Base-by-base conservation (phyloP, 495 filamentous ascomycete species). In the Filosporella fistucella region DNA sequence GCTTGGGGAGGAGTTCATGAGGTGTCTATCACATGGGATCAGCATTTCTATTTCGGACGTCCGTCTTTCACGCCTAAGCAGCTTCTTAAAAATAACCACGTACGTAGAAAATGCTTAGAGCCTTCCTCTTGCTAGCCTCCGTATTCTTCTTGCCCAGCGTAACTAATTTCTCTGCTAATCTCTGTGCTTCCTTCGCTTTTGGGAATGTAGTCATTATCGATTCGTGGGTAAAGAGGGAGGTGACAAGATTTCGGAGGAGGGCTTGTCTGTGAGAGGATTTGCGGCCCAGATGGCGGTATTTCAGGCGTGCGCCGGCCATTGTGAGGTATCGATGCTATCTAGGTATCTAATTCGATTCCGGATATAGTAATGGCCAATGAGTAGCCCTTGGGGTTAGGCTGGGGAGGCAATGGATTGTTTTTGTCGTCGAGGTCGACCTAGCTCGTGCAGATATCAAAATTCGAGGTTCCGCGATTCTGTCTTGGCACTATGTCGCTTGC, bases 101-200 rank as follows among this genome's bases (percentile, higher is more conserved):
- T 80, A 97, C 93, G 56, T 78, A 98, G 63, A 98, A 81, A 59
- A 88, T 89, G 35, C 74, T 74, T 52, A 82, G 61, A 11, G 87
- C 89, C 42, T 73, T 76, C 56, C 75, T 66, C 58, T 77, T 72
- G 40, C 81, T 79, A 1, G 85, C 82, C 52, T 91, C 82, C 18
- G 89, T 89, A 65, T 95, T 88, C 70, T 81, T 81, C 76, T 98
- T 98, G 30, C 82, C 91, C 51, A 95, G 68, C 9, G 91, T 96
- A 55, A 98, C 89, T 49, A 96, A 75, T 71, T 91, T 89, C 60
- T 98, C 93, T 29, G 93, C 93, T 22, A 96, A 64, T 1, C 85
- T 77, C 66, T 97, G 93, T 35, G 93, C 86, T 71, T 98, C 93
- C 67, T 97, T 98, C 24, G 93, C 93, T 70, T 96, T 97, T 63